Conservation (phyloP, 73 alveolate species). For the Symbiodinium pilosum region DNA sequence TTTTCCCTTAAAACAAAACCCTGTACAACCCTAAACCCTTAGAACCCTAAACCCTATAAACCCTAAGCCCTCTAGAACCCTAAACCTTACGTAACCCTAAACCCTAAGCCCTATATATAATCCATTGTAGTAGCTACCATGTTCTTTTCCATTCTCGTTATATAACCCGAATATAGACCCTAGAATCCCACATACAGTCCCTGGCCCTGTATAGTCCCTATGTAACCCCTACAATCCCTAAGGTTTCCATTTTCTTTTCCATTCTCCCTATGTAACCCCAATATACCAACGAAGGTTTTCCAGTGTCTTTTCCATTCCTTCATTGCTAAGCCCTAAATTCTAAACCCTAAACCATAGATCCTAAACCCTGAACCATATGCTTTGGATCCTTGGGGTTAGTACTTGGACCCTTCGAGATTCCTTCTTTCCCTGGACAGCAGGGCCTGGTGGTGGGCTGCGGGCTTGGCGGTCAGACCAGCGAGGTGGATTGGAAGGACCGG, state of each 20-base stretch:
- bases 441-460: slow-evolving; percentile 88
- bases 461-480: slow-evolving; percentile 51
- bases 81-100: neutral
- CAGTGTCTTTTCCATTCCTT: too few relatives aligned
- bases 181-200: neutral
- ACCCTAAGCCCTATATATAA: neutral
- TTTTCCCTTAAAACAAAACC: neutral
- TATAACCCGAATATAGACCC: too few relatives aligned
- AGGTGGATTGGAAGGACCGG: slow-evolving; percentile 61
- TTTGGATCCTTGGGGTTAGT: neutral
- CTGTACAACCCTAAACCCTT: neutral
- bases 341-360: neutral
- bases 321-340: neutral
- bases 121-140: neutral
- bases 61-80: too few relatives aligned
- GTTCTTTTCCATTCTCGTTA: neutral
- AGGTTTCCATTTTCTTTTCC: too few relatives aligned
- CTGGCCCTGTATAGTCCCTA: too few relatives aligned
- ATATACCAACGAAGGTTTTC: too few relatives aligned
- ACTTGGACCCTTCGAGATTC: neutral
- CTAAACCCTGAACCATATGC: neutral
- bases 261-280: too few relatives aligned
- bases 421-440: neutral
- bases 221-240: too few relatives aligned
- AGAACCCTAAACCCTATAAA: too few relatives aligned